Conservation (phyloP, 2,329 filamentous ascomycete species). For the Pseudovirgaria hyperparasitica region DNA sequence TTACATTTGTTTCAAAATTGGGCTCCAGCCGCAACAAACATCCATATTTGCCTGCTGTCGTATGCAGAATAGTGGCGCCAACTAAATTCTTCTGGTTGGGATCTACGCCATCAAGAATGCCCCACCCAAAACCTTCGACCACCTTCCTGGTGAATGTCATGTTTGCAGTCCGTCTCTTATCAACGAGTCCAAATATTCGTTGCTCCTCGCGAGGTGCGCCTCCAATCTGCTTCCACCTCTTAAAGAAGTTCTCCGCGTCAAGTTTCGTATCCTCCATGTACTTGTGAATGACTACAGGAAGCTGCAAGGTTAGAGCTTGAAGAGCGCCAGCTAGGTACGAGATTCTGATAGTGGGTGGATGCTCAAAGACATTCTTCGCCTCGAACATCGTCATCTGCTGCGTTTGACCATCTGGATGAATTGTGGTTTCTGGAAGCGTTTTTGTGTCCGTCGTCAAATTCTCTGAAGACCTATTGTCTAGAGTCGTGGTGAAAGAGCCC, state of each 20-base stretch:
- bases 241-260: constrained; percentile 90
- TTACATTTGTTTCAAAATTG: constrained; percentile 81
- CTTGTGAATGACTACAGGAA: constrained; percentile 82
- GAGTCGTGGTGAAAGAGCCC: constrained; percentile 83
- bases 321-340: constrained; percentile 89
- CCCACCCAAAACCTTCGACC: constrained; percentile 82
- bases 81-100: constrained; percentile 91
- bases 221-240: constrained; percentile 97
- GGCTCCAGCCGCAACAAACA: constrained; percentile 89
- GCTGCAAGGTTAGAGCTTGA: constrained; percentile 80
- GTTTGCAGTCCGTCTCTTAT: constrained; percentile 50
- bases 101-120: constrained; percentile 72
- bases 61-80: constrained; percentile 77
- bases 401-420: constrained; percentile 62
- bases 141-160: constrained; percentile 58
- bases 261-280: constrained; percentile 93
- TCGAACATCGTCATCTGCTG: constrained; percentile 96
- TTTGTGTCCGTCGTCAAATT: constrained; percentile 77
- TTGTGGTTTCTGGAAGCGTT: constrained; percentile 70
- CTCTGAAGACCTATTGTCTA: constrained; percentile 60
- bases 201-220: constrained; percentile 79
- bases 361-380: constrained; percentile 65
- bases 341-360: constrained; percentile 81
- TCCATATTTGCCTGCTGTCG: constrained; percentile 78
- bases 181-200: constrained; percentile 62